phyloP scores from a whole-genome alignment of 2,329 filamentous ascomycete species.

The Periconia digitata region DNA sequence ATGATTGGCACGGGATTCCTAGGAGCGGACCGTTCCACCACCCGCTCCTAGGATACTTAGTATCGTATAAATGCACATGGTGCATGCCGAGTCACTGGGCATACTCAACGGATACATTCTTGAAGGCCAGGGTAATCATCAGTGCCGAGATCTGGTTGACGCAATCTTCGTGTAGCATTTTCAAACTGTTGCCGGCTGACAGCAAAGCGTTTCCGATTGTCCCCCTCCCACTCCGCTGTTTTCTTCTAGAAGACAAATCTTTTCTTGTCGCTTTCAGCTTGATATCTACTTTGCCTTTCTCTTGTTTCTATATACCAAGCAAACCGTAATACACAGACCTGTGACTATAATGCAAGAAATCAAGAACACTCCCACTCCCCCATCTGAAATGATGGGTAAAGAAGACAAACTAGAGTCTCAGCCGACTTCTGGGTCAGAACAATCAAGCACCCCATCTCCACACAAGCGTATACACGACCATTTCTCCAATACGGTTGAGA shows the following conservation, averaged over 20 bases:
- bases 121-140: too few relatives aligned
- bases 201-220: too few relatives aligned
- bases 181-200: too few relatives aligned
- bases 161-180: too few relatives aligned
- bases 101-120: background rate
- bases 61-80: background rate
- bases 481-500: constrained; percentile 1
- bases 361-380: too few relatives aligned
- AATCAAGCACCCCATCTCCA: background rate
- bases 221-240: too few relatives aligned
- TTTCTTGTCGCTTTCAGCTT: too few relatives aligned
- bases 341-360: background rate
- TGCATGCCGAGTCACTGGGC: background rate
- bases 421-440: background rate
- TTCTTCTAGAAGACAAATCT: too few relatives aligned
- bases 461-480: background rate
- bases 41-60: background rate
- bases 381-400: background rate
- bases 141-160: too few relatives aligned
- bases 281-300: too few relatives aligned
- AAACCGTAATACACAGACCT: too few relatives aligned
- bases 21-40: background rate
- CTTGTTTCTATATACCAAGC: too few relatives aligned
- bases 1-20: background rate
- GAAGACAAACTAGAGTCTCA: constrained; percentile 2